Conservation (phyloP, 208 protist genomes). For the Phytomonas sp. region DNA sequence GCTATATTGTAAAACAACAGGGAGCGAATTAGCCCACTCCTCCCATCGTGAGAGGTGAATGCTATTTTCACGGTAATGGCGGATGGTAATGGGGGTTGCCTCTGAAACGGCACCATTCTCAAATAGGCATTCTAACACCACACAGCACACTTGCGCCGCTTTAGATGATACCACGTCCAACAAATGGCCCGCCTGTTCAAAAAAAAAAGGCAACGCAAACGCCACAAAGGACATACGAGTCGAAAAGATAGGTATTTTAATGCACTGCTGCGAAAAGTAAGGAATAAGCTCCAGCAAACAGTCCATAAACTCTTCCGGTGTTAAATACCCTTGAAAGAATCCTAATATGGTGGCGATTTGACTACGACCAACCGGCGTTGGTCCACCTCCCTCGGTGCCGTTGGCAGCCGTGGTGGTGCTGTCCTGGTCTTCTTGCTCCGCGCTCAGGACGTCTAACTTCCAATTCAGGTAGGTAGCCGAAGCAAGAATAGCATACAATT, state of each 20-base stretch:
- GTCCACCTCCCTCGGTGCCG: not conserved
- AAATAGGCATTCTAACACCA: slow-evolving; percentile 44
- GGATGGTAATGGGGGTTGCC: slow-evolving; percentile 20
- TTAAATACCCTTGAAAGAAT: slow-evolving; percentile 40
- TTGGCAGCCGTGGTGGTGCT: slow-evolving; percentile 16
- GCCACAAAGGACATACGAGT: slow-evolving; percentile 34
- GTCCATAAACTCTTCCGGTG: slow-evolving; percentile 46
- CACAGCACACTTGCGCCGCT: slow-evolving; percentile 53
- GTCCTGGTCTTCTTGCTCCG: slow-evolving; percentile 23
- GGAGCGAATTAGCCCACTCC: slow-evolving; percentile 43
- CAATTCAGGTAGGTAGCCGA: slow-evolving; percentile 71
- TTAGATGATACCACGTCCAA: slow-evolving; percentile 13
- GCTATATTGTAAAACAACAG: slow-evolving; percentile 37
- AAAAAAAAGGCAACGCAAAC: slow-evolving; percentile 62
- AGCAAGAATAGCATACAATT: slow-evolving; percentile 64
- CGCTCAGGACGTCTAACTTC: slow-evolving; percentile 39
- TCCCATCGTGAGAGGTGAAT: slow-evolving; percentile 47
- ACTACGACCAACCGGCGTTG: not conserved
- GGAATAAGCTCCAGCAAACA: slow-evolving; percentile 68
- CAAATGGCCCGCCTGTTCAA: slow-evolving; percentile 31
- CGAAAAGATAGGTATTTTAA: slow-evolving; percentile 31
- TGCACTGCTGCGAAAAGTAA: slow-evolving; percentile 53
- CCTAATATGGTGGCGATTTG: slow-evolving; percentile 20
- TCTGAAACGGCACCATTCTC: slow-evolving; percentile 14
- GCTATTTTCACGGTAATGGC: slow-evolving; percentile 34